Base-by-base conservation (phyloP, 805 yeast genomes). In the Maudiozyma pseudohumilis region DNA sequence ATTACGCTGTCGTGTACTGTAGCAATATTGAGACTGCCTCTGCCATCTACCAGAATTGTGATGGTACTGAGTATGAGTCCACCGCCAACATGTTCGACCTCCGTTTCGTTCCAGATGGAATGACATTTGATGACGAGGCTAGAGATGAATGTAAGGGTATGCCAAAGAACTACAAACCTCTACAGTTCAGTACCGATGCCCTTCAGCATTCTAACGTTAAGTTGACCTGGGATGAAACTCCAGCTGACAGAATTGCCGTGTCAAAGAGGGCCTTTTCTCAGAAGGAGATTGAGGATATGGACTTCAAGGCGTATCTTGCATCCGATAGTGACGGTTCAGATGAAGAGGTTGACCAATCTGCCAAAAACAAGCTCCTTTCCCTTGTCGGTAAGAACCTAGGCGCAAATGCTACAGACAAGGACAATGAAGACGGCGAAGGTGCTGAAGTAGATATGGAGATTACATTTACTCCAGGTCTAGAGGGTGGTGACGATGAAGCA, bases 151-250 rank as follows among this genome's bases (percentile, higher is more conserved):
- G 96, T 62, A 62, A 65, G 17, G 73, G 74, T 44, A 64, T 87
- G 7, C 95, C 97, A 6, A 62, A 76, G 2, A 74, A 73, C 34
- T 92, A 92, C 60, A 78, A 75, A 47, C 98, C 98, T 15, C 57
- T 63, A 17, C 67, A 70, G 8, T 92, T 92, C 59, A 83, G 84
- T 22, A 92, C 98, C 3, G 96, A 85, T 62, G 98, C 98, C 0
- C 68, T 92, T 42, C 96, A 92, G 57, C 95, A 87, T 55, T 88
- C 97, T 12, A 92, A 88, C 53, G 98, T 92, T 35, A 88, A 85
- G 59, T 69, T 92, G 47, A 88, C 97, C 0, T 92, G 98, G 98
- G 98, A 92, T 60, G 97, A 89, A 63, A 94, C 97, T 0, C 97
- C 98, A 6, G 80, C 77, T 40, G 96, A 87, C 52, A 74, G 98